Base-by-base conservation (phyloP, 306 rosid genomes). In the Malus fusca region DNA sequence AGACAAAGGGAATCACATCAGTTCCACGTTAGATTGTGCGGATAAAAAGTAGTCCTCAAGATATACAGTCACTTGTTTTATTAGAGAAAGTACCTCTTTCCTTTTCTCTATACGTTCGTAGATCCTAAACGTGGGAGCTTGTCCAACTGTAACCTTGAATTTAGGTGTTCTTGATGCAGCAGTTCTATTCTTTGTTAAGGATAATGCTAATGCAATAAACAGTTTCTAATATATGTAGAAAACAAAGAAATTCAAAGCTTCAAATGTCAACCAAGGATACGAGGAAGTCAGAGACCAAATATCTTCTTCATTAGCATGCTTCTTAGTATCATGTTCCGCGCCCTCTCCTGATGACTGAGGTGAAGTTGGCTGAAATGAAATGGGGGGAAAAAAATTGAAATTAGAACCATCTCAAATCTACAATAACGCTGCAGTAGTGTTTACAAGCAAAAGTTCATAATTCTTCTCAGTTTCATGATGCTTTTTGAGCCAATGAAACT, bases 251-350 rank as follows among this genome's bases (percentile, higher is more conserved):
- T 6, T 31, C 48, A 44, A 44, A 42, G 66, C 72, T 58, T 64
- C 60, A 79, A 56, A 77, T 62, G 46, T 28, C 70, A 82, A 78
- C 74, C 70, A 69, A 92, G 99, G 99, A 96, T 96, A 96, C 97
- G 99, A 92, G 75, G 97, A 89, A 76, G 92, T 79, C 35, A 82
- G 31, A 68, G 96, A 96, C 90, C 88, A 92, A 83, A 68, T 83
- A 69, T 95, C 99, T 84, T 95, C 97, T 77, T 90, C 98, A 23
- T 88, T 97, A 4, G 72, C 83, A 74, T 90, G 91, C 82, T 92
- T 92, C 91, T 82, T 90, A 77, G 55, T 69, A 53, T 84, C 90
- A 70, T 71, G 85, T 43, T 80, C 96, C 68, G 67, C 46, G 33
- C 76, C 56, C 84, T 82, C 88, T 82, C 78, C 79, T 58, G 91